These are phyloP conservation scores for Brassica rapa DNA, from an alignment of 345 rosid species.

Conservation along the genomic window DNA sequence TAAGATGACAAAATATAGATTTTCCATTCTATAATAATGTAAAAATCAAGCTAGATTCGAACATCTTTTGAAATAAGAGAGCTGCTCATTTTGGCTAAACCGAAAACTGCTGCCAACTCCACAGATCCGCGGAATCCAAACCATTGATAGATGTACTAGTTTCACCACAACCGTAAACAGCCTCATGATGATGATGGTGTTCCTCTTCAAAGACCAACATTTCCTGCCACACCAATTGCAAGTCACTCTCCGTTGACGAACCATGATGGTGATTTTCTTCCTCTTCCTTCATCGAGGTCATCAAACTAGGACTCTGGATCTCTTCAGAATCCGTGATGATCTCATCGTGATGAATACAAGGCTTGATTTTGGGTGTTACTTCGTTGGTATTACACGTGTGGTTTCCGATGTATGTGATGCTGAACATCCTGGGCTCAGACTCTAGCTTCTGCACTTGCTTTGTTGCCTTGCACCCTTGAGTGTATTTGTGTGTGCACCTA, in stretches of 20 bases:
- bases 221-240: constrained; percentile 36
- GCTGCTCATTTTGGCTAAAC: constrained; percentile 17
- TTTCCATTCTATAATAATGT: constrained; percentile 20
- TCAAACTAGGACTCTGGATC: constrained; percentile 29
- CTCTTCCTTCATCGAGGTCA: constrained; percentile 30
- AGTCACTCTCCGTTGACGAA: constrained; percentile 23
- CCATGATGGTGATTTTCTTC: constrained; percentile 28
- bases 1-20: constrained; percentile 8
- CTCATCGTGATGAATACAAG: constrained; percentile 35
- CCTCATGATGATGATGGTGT: constrained; percentile 27
- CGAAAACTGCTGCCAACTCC: constrained; percentile 14
- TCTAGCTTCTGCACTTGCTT: constrained; percentile 80
- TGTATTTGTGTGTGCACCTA: constrained; percentile 77
- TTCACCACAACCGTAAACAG: constrained; percentile 11
- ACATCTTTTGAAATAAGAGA: constrained; percentile 15
- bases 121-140: constrained; percentile 10
- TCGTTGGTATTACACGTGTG: constrained; percentile 61
- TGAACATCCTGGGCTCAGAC: constrained; percentile 48
- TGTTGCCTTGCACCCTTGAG: constrained; percentile 67
- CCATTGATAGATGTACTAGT: constrained; percentile 22
- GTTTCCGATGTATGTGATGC: constrained; percentile 54
- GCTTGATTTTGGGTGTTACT: constrained; percentile 10
- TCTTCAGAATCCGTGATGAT: constrained; percentile 32
- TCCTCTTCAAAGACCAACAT: constrained; percentile 17
- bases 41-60: constrained; percentile 21